These are phyloP conservation scores for Fraxinus anomala DNA, from an alignment of 257 asterid species.

Conservation along the genomic window DNA sequence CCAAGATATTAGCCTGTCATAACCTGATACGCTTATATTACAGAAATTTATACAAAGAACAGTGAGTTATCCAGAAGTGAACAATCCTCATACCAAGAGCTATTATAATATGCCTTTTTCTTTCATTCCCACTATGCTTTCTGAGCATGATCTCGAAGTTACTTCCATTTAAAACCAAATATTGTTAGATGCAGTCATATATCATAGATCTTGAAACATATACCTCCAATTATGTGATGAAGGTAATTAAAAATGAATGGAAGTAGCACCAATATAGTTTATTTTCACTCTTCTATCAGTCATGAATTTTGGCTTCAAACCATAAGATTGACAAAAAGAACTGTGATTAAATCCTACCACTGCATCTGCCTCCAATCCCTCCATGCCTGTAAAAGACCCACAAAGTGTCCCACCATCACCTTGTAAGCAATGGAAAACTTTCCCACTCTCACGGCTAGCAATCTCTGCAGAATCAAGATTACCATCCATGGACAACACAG, in stretches of 20 bases:
- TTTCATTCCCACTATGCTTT: neutral
- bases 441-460: slow-evolving; percentile 84
- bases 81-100: neutral
- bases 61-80: neutral
- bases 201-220: neutral
- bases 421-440: slow-evolving; percentile 79
- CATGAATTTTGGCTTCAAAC: neutral
- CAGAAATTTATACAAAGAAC: neutral
- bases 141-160: neutral
- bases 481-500: slow-evolving; percentile 77
- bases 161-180: neutral
- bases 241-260: neutral
- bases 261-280: neutral
- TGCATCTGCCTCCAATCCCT: slow-evolving; percentile 93
- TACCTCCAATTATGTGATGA: neutral
- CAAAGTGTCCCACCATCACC: slow-evolving; percentile 96
- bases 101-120: neutral
- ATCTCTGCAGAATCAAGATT: slow-evolving; percentile 82
- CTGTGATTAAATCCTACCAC: slow-evolving; percentile 49
- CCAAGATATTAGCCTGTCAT: slow-evolving; percentile 12
- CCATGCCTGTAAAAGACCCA: slow-evolving; percentile 83
- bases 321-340: neutral
- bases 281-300: slow-evolving; percentile 1
- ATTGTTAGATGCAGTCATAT: neutral
- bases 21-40: slow-evolving; percentile 1